A percentile compares a stretch with the other conserved stretches of the same genome.
Evolutionary conservation across 148 eudicot species (phyloP).

Genomic region (Vaccinium vitisidaea): DNA sequence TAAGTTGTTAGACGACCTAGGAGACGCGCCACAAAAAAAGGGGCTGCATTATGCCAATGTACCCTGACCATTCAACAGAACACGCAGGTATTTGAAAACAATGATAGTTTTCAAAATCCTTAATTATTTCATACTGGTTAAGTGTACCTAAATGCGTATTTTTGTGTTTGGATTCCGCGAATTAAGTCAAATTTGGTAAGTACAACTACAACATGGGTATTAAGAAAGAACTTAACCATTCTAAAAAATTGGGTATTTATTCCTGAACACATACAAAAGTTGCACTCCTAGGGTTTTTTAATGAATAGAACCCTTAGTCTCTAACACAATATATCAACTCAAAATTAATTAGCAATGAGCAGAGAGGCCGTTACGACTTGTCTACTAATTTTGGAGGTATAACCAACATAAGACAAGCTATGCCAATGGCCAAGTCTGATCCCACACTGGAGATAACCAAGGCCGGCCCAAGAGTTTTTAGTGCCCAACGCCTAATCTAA

Average conservation of each 20-base stretch:
- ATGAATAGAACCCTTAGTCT: too few species aligned
- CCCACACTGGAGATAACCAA: too few species aligned
- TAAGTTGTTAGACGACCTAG: neutral
- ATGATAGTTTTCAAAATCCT: too few species aligned
- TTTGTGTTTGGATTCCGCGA: neutral
- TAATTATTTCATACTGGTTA: too few species aligned
- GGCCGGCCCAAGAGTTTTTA: too few species aligned
- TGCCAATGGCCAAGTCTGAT: too few species aligned
- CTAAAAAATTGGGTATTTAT: neutral
- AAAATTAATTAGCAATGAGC: neutral
- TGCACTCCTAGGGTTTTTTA: neutral
- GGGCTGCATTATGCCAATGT: neutral
- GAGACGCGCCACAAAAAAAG: neutral
- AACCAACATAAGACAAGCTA: too few species aligned
- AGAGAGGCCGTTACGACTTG: neutral
- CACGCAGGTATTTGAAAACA: too few species aligned
- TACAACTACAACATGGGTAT: neutral
- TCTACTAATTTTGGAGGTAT: too few species aligned
- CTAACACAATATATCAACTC: too few species aligned
- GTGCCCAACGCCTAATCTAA: too few species aligned
- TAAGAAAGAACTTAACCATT: neutral
- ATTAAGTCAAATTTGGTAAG: neutral
- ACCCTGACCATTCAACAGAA: neutral
- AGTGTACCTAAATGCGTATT: neutral
- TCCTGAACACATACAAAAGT: neutral